phyloP scores from a whole-genome alignment of 768 basidiomycete species.

The Amanita subjunquillea region DNA sequence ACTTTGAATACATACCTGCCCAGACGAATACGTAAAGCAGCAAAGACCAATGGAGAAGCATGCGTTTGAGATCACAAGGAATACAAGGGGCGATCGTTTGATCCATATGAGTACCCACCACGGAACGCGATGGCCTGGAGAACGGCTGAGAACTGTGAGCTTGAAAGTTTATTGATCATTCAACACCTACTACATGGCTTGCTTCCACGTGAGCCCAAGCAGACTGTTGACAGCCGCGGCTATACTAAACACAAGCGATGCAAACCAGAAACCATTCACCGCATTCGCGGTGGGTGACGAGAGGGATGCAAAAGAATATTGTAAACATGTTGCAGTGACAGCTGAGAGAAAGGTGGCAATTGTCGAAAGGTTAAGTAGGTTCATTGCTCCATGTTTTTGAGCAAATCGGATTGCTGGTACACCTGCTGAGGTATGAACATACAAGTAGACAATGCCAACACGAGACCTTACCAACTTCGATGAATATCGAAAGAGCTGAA shows the following conservation, averaged over 20 bases:
- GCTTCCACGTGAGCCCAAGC: conserved; percentile 72
- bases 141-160: conserved; percentile 35
- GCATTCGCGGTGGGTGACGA: conserved; percentile 29
- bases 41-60: conserved; percentile 75
- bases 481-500: conserved; percentile 59
- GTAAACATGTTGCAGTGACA: conserved; percentile 63
- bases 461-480: conserved; percentile 52
- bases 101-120: conserved; percentile 87
- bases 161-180: neutral
- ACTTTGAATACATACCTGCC: conserved; percentile 35
- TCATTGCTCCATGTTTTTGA: conserved; percentile 61
- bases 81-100: conserved; percentile 73
- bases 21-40: conserved; percentile 67
- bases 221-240: conserved; percentile 69
- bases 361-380: conserved; percentile 64
- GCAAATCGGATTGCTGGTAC: conserved; percentile 71
- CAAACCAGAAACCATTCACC: conserved; percentile 70
- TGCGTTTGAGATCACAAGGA: conserved; percentile 75
- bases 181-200: conserved; percentile 66
- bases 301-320: conserved; percentile 46
- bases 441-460: neutral
- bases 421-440: conserved; percentile 24
- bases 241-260: conserved; percentile 67
- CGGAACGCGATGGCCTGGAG: conserved; percentile 64
- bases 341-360: conserved; percentile 74